Evolutionary conservation across 2,329 filamentous ascomycete species (phyloP).

Genomic region (Cyclaneusma minus): DNA sequence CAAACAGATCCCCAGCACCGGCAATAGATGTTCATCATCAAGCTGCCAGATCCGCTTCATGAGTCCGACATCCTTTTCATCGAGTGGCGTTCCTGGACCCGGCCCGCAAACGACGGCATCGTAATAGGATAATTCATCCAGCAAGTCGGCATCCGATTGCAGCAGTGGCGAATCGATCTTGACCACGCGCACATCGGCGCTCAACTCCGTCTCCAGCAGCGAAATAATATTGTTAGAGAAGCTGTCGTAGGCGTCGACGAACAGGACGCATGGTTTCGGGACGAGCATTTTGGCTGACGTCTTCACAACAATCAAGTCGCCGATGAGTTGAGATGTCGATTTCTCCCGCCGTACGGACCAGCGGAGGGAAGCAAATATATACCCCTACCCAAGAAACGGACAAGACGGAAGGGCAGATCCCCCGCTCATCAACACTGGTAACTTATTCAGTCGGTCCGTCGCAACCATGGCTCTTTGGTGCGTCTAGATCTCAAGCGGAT

Average conservation of each 20-base stretch:
- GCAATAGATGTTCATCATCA: slow-evolving; percentile 40
- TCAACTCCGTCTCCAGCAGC: slow-evolving; percentile 55
- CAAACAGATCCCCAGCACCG: slow-evolving; percentile 64
- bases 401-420: too few relatives aligned
- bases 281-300: slow-evolving; percentile 15
- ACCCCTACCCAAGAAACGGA: too few relatives aligned
- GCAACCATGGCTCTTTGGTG: too few relatives aligned
- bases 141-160: slow-evolving; percentile 27
- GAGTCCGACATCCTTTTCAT: slow-evolving; percentile 63
- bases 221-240: slow-evolving; percentile 92
- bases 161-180: slow-evolving; percentile 51
- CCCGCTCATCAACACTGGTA: too few relatives aligned
- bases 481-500: too few relatives aligned
- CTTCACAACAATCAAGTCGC: too few relatives aligned
- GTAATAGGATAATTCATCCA: slow-evolving; percentile 40
- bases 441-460: too few relatives aligned
- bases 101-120: slow-evolving; percentile 83
- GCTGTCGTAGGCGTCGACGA: slow-evolving; percentile 91
- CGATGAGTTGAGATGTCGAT: too few relatives aligned
- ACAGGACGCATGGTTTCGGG: slow-evolving; percentile 43
- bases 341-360: too few relatives aligned
- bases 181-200: slow-evolving; percentile 53
- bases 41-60: slow-evolving; percentile 65
- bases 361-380: too few relatives aligned
- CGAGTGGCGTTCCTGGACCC: slow-evolving; percentile 68